Conservation (phyloP, 176 grass and related monocot species). For the Tillandsia leiboldiana region DNA sequence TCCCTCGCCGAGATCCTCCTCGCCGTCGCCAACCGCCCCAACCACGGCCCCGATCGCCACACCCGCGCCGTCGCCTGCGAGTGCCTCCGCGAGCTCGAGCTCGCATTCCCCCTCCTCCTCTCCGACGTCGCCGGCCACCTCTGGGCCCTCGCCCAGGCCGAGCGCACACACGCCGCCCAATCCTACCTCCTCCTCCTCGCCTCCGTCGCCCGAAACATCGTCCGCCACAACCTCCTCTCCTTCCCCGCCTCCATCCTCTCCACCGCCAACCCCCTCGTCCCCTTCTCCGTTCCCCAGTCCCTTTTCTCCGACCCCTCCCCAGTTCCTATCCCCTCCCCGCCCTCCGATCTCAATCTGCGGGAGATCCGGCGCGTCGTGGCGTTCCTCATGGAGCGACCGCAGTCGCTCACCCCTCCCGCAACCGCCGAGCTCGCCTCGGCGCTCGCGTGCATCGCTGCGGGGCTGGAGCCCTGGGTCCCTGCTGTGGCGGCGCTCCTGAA, state of each 20-base stretch:
- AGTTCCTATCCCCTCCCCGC: background rate
- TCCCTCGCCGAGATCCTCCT: constrained; percentile 31
- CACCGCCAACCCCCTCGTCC: constrained; percentile 42
- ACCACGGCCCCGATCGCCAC: constrained; percentile 63
- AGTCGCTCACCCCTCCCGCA: constrained; percentile 57
- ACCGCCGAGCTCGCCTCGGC: constrained; percentile 48
- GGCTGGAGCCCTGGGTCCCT: constrained; percentile 59
- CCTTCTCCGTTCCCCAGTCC: constrained; percentile 39
- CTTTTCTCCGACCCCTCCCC: background rate
- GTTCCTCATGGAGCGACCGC: constrained; percentile 62
- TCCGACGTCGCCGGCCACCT: constrained; percentile 49
- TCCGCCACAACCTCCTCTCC: constrained; percentile 43
- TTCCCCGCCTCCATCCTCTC: constrained; percentile 52
- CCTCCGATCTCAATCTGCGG: constrained; percentile 66
- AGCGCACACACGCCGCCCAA: constrained; percentile 69
- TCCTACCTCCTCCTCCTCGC: constrained; percentile 80
- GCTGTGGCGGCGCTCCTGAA: constrained; percentile 59
- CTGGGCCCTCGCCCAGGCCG: constrained; percentile 59
- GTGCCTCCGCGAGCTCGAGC: constrained; percentile 63
- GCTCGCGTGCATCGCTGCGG: constrained; percentile 36
- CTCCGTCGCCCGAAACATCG: constrained; percentile 38
- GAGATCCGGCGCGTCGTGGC: constrained; percentile 68
- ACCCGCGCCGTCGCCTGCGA: constrained; percentile 74
- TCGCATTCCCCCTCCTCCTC: constrained; percentile 54
- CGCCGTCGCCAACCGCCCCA: constrained; percentile 53